Evolutionary conservation across 306 rosid species (phyloP), one percentile per base, ranked within the genome.

Genomic region (Cucurbita maxima): DNA sequence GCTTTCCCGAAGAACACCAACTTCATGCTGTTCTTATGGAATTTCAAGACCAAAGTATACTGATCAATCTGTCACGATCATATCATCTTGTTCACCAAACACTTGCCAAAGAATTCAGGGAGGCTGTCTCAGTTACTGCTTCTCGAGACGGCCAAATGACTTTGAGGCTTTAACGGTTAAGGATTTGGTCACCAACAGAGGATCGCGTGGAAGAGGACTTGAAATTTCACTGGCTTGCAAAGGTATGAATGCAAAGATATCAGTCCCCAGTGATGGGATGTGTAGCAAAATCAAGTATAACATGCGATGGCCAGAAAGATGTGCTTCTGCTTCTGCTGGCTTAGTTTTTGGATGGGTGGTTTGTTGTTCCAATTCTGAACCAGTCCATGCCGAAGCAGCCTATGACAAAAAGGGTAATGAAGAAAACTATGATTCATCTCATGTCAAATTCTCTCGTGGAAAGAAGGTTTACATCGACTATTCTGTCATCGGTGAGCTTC

Each of bases 381-480:
- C 89, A 25, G 82, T 63, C 40, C 81, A 80, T 69, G 94, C 95
- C 36, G 92, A 85, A 76, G 70, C 85, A 72, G 61, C 85, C 79
- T 58, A 50, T 59, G 76, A 76, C 36, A 79, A 75, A 74, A 83
- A 77, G 40, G 70, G 81, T 45, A 77, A 78, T 74, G 79, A 83
- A 57, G 85, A 75, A 76, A 82, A 79, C 43, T 19, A 55, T 55
- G 78, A 79, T 47, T 78, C 71, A 59, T 77, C 87, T 30, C 72
- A 75, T 76, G 82, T 54, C 59, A 87, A 84, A 72, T 40, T 84
- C 47, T 79, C 91, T 36, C 96, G 83, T 58, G 97, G 96, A 59
- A 90, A 87, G 88, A 78, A 81, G 84, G 92, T 94, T 54, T 86
- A 79, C 79, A 89, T 88, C 10, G 87, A 94, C 81, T 94, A 87